Percentiles rank a stretch among this genome's conserved stretches.
These are phyloP conservation scores for Populus nigra DNA, from an alignment of 345 rosid genomes.

Conservation along the genomic window DNA sequence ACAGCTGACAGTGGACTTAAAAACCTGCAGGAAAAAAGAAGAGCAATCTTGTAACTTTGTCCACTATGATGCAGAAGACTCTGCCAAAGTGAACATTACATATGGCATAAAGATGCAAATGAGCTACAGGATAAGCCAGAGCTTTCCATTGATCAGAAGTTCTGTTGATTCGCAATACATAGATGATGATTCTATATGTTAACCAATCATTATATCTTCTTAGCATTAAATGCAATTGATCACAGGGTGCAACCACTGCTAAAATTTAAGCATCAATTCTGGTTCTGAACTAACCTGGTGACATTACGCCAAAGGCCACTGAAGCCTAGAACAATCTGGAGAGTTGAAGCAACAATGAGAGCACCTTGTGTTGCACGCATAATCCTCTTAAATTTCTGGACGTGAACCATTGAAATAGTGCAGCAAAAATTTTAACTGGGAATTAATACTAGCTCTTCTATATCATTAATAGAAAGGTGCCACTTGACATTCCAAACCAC, in stretches of 20 bases:
- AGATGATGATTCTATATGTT: background rate
- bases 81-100: background rate
- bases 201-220: background rate
- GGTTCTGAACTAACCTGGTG: slow-evolving; percentile 50
- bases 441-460: background rate
- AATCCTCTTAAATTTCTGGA: slow-evolving; percentile 68
- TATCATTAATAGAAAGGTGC: background rate
- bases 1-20: slow-evolving; percentile 89
- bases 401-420: background rate
- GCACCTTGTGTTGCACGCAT: slow-evolving; percentile 98
- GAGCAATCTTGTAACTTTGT: background rate
- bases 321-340: slow-evolving; percentile 95
- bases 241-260: background rate
- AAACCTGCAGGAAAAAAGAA: slow-evolving; percentile 49
- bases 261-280: slow-evolving; percentile 1
- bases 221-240: background rate
- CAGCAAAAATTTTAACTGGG: background rate
- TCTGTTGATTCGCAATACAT: background rate
- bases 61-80: background rate
- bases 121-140: background rate
- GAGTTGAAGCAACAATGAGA: slow-evolving; percentile 85
- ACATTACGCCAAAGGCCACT: slow-evolving; percentile 99
- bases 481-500: slow-evolving; percentile 11
- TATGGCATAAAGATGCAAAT: slow-evolving; percentile 3
- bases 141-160: background rate